A percentile compares a stretch with the other conserved stretches of the same genome.
Evolutionary conservation across 2,329 filamentous ascomycete genomes (phyloP).

Genomic region (Stagonosporopsis chrysanthemi): DNA sequence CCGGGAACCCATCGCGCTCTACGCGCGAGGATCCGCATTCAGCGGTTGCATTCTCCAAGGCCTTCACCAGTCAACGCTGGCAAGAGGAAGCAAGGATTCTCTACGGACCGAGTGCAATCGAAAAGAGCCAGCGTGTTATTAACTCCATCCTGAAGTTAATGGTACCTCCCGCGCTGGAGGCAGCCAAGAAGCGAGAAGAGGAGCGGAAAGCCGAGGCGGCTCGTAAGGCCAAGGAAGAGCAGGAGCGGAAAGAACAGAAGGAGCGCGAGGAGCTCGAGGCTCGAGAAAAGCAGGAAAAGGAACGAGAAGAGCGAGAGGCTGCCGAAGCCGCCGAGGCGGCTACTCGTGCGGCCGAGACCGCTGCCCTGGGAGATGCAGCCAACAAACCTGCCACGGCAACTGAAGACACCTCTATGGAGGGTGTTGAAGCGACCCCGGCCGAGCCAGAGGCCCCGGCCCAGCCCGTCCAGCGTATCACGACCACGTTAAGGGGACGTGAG

Average conservation of each 20-base stretch:
- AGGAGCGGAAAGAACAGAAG: conserved; percentile 67
- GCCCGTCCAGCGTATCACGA: conserved; percentile 69
- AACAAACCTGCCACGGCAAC: conserved; percentile 49
- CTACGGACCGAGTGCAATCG: conserved; percentile 72
- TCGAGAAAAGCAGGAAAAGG: conserved; percentile 57
- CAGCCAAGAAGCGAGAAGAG: conserved; percentile 74
- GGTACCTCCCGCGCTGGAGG: conserved; percentile 83
- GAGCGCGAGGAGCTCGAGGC: conserved; percentile 65
- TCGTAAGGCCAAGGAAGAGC: conserved; percentile 67
- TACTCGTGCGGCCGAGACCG: conserved; percentile 43
- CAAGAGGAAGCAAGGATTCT: conserved; percentile 88
- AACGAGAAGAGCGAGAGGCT: conserved; percentile 52
- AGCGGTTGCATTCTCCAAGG: conserved; percentile 76
- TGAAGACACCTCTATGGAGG: conserved; percentile 73
- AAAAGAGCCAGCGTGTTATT: conserved; percentile 73
- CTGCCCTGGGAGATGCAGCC: conserved; percentile 28
- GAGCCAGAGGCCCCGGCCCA: conserved; percentile 48
- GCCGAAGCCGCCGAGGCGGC: conserved; percentile 49
- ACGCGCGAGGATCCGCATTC: conserved; percentile 70
- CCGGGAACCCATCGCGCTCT: conserved; percentile 42
- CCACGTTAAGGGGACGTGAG: conserved; percentile 83
- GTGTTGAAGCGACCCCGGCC: conserved; percentile 63
- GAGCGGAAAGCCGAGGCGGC: conserved; percentile 78
- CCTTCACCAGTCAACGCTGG: conserved; percentile 79
- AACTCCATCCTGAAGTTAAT: conserved; percentile 75